Evolutionary conservation across 176 grass and related monocot genomes (phyloP), one percentile per base, ranked within the genome.

Genomic region (Zea luxurians): DNA sequence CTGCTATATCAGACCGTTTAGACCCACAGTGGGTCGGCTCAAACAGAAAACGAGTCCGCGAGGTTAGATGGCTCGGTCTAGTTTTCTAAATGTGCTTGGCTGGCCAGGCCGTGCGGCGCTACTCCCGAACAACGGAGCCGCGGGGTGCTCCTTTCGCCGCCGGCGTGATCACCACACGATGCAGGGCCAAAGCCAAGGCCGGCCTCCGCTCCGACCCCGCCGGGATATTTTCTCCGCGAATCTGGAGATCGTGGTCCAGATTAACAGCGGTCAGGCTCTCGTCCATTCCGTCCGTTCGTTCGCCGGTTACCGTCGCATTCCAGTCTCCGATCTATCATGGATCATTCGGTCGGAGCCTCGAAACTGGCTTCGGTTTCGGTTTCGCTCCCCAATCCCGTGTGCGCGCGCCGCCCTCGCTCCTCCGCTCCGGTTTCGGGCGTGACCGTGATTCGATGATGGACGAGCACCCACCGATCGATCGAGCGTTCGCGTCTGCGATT

Each of bases 161-260:
- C 58, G 66, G 9, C 44, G 67, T 73, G 78, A 71, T 74, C 74
- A 83, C 86, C 80, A 74, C 80, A 83, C 35, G 37, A 27, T 27
- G 27, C 27, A 1, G 27, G 27, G 6, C 53, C 53, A 20, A n/a
- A 0, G 7, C 52, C 6, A 5, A 70, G 10, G 64, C 50, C 50
- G 6, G 16, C 50, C 27, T 27, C 27, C 27, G 27, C 27, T 27
- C 27, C 27, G 27, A 27, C 27, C 27, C 27, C 27, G 27, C 27
- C 27, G 27, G 27, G 5, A 18, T 83, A 83, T 88, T 88, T 88
- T 83, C 8, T 3, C 4, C 0, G 50, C 61, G 75, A 74, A 86
- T 80, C 70, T 74, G 1, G 62, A 80, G 68, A 68, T 80, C 80
- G 84, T 80, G 84, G 77, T 1, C 50, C 42, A 80, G n/a, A 68